A percentile compares a stretch with the other conserved stretches of the same genome.
Conservation (phyloP, 495 filamentous ascomycete species). For the Talaromyces wortmannii region DNA sequence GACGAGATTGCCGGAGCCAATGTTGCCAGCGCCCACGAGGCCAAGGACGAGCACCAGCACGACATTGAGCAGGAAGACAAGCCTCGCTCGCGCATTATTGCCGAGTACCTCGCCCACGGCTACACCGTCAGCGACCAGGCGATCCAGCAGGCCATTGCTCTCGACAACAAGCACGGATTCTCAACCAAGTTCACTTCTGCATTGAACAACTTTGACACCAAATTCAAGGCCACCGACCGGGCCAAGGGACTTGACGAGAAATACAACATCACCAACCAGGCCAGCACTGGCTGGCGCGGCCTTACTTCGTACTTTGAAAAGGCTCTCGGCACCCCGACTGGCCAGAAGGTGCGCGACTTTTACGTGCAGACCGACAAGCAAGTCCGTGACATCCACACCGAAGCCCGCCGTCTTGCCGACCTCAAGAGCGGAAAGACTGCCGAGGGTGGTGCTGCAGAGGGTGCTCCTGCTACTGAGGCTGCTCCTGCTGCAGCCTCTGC, state of each 20-base stretch:
- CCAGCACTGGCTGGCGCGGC: constrained; percentile 55
- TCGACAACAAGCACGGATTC: constrained; percentile 89
- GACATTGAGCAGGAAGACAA: constrained; percentile 91
- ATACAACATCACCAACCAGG: constrained; percentile 66
- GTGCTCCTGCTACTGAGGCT: constrained; percentile 14
- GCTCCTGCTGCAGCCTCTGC: constrained; percentile 6
- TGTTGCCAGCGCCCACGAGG: constrained; percentile 34
- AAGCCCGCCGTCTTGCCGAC: constrained; percentile 81
- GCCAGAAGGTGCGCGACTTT: constrained; percentile 77
- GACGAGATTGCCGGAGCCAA: constrained; percentile 54
- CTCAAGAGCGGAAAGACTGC: constrained; percentile 63
- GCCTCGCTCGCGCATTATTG: constrained; percentile 83
- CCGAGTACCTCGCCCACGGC: constrained; percentile 92
- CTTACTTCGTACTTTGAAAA: constrained; percentile 86
- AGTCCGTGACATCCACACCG: constrained; percentile 84
- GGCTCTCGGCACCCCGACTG: constrained; percentile 76
- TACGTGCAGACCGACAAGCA: constrained; percentile 76
- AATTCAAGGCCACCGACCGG: constrained; percentile 72
- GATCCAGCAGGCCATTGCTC: constrained; percentile 73
- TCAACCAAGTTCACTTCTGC: constrained; percentile 67
- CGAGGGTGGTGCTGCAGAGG: constrained; percentile 11
- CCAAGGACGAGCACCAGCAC: constrained; percentile 46
- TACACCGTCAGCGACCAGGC: constrained; percentile 83
- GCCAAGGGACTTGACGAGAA: constrained; percentile 68
- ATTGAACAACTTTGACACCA: constrained; percentile 69